Evolutionary conservation across 2,329 filamentous ascomycete genomes (phyloP).

Genomic region (Cladophialophora immunda): DNA sequence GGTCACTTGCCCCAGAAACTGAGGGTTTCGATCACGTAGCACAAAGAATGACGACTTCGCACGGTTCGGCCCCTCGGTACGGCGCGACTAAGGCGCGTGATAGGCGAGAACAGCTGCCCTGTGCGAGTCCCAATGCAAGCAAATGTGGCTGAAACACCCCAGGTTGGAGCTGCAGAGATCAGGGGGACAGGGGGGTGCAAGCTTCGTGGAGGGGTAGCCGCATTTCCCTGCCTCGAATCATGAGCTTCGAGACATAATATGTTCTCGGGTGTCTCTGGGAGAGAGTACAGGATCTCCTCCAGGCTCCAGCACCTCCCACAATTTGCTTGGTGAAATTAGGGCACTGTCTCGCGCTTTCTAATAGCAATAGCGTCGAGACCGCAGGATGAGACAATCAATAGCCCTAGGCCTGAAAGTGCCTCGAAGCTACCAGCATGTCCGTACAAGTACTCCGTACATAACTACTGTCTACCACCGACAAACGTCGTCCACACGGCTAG

Average conservation of each 20-base stretch:
- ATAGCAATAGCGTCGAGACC: not conserved
- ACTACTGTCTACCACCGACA: no score
- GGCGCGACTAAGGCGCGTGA: not conserved
- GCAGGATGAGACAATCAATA: not conserved
- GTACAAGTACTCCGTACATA: no score
- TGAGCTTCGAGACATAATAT: not conserved
- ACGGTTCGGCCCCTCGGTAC: constrained; percentile 5
- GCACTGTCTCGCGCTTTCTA: not conserved
- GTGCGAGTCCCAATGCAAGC: not conserved
- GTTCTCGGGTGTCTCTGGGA: no score
- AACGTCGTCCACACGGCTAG: no score
- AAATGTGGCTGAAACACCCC: constrained; percentile 9
- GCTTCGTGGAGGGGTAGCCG: not conserved
- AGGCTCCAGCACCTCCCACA: not conserved
- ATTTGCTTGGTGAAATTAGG: not conserved
- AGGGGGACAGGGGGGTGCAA: not conserved
- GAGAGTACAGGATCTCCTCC: no score
- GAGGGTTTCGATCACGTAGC: not conserved
- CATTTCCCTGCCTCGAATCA: not conserved
- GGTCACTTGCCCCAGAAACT: not conserved
- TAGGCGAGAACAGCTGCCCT: constrained; percentile 1
- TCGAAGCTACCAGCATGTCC: not conserved
- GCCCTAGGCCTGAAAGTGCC: not conserved
- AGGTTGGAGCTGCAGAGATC: not conserved
- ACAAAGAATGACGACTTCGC: constrained; percentile 8